Evolutionary conservation across 1,284 basidiomycete genomes (phyloP), one percentile per base, ranked within the genome.

Genomic region (Takashimella tepidaria): DNA sequence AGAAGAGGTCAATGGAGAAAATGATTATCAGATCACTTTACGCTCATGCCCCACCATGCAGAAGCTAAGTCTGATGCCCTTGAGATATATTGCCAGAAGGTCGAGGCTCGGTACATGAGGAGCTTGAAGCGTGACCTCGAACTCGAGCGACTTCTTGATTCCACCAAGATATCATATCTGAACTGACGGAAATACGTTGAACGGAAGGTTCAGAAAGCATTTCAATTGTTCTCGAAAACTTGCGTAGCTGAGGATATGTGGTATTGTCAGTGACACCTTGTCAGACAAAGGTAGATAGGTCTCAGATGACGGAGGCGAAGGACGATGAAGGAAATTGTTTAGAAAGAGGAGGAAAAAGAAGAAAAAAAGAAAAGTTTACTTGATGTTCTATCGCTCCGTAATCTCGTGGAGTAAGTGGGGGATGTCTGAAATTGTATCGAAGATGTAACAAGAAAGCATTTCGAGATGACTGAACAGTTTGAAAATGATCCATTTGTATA

Each of bases 351-450:
- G 8, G 31, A 37, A 37, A 16, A 8, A 16, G 16, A 16, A 37
- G 31, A 37, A 16, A 37, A 37, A 8, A 16, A 37, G 10, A n/a
- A 37, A 37, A 37, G 31, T 37, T 37, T 37, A 73, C 75, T 63
- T 75, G 72, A 59, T 76, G 67, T 56, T 77, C 76, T 19, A 77
- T 75, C 2, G 76, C 76, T 4, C 68, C 66, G 37, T 74, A 72
- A 57, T 77, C 76, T 45, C 75, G 51, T 12, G 63, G 54, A 13
- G 62, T 59, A 11, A 77, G 50, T 21, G 58, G 60, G 5, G 75
- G 76, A 60, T 75, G 57, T 40, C 69, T 69, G 58, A 77, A 77
- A 47, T 66, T 67, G 57, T 74, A 73, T 48, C 74, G 59, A 24
- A 75, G 54, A 49, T 76, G 70, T 3, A 75, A 55, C 16, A 75